Percentiles rank a stretch among this genome's conserved stretches.
Conservation (phyloP, 208 protist species). For the Acanthamoeba lenticulata region DNA sequence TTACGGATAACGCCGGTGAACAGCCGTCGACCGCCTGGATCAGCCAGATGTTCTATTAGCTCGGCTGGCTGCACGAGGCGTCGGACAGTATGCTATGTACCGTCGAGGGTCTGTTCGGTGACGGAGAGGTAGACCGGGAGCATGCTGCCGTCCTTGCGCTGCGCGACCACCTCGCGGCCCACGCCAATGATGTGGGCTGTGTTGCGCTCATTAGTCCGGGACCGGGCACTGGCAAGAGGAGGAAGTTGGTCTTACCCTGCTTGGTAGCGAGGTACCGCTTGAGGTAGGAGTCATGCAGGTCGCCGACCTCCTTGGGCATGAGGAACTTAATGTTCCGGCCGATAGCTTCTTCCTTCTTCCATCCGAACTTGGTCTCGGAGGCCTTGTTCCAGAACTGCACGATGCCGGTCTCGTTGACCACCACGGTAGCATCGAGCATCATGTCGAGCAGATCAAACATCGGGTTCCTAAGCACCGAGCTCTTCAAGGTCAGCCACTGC, state of each 20-base stretch:
- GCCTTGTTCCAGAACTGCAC: slow-evolving; percentile 16
- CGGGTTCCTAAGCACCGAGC: not conserved
- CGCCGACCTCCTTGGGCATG: not conserved
- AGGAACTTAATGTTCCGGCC: slow-evolving; percentile 52
- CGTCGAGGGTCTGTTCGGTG: not conserved
- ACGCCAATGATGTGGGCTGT: slow-evolving; percentile 34
- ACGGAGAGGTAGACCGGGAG: not conserved
- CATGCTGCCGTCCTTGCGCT: not conserved
- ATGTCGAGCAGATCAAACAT: slow-evolving; percentile 27
- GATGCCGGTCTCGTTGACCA: not conserved
- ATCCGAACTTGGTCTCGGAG: not conserved
- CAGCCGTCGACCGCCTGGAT: not conserved
- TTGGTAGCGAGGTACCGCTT: not conserved
- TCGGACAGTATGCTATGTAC: not conserved
- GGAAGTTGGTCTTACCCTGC: not conserved
- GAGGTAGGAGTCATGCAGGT: slow-evolving; percentile 11
- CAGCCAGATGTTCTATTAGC: not conserved
- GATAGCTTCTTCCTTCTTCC: not conserved
- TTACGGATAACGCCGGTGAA: not conserved
- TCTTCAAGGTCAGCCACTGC: no score
- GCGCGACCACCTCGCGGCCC: not conserved
- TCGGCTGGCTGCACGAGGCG: not conserved
- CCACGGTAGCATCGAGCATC: not conserved
- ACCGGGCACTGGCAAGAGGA: not conserved
- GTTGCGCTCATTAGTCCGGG: not conserved